phyloP scores from a whole-genome alignment of 768 basidiomycete species.

The Boletus bicolor region DNA sequence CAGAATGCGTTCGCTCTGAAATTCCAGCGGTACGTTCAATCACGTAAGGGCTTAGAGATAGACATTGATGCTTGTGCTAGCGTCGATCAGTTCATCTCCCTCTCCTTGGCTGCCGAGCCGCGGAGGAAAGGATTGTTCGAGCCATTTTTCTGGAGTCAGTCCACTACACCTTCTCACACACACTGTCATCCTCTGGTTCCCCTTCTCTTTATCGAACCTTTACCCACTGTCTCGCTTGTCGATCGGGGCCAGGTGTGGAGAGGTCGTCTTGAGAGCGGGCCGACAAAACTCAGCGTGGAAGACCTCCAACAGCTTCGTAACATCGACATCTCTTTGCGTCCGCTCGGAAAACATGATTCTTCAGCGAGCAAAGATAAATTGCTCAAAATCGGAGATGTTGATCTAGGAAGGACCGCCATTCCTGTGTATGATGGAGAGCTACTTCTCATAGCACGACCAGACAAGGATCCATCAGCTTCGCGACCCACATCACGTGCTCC shows the following conservation, averaged over 20 bases:
- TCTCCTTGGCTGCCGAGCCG: constrained; percentile 74
- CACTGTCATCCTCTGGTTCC: constrained; percentile 54
- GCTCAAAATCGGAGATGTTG: constrained; percentile 39
- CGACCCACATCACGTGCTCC: constrained; percentile 57
- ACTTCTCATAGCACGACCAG: constrained; percentile 60
- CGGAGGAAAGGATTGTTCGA: constrained; percentile 72
- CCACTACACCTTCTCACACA: constrained; percentile 34
- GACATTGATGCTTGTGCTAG: constrained; percentile 32
- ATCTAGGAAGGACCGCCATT: constrained; percentile 65
- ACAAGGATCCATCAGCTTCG: constrained; percentile 47
- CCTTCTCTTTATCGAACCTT: constrained; percentile 70
- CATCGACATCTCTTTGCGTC: constrained; percentile 45
- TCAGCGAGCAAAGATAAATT: constrained; percentile 25
- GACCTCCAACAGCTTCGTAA: constrained; percentile 59
- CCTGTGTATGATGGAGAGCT: constrained; percentile 74
- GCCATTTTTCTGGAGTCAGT: constrained; percentile 68
- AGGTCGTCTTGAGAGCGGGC: constrained; percentile 65
- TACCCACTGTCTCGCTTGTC: constrained; percentile 64
- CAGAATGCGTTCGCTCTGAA: constrained; percentile 47
- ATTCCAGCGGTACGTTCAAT: constrained; percentile 54
- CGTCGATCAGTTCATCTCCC: constrained; percentile 73
- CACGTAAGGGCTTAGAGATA: neutral
- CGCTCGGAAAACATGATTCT: constrained; percentile 16
- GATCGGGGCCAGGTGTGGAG: constrained; percentile 64
- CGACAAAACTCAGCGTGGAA: constrained; percentile 43